phyloP scores from a whole-genome alignment of 2,329 filamentous ascomycete species.

The Alternaria brassicicola region DNA sequence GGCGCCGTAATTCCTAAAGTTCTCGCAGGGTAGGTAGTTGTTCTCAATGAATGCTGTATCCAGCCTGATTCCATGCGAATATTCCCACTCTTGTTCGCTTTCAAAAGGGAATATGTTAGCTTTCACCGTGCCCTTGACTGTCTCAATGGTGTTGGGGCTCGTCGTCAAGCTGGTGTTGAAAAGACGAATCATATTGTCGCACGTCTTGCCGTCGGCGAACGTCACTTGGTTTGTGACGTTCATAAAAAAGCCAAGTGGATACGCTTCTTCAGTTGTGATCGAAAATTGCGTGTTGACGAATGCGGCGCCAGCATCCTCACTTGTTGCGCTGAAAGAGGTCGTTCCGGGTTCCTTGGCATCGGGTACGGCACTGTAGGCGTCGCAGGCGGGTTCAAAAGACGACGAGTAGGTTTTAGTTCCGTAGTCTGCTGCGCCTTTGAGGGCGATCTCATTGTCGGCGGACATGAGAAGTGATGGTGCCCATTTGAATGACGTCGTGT shows the following conservation, averaged over 20 bases:
- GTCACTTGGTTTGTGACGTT: slow-evolving; percentile 63
- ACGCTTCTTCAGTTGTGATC: slow-evolving; percentile 27
- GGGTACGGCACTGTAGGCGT: slow-evolving; percentile 53
- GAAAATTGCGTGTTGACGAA: slow-evolving; percentile 28
- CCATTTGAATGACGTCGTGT: slow-evolving; percentile 60
- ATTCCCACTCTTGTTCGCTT: slow-evolving; percentile 34
- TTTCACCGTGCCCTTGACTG: slow-evolving; percentile 43
- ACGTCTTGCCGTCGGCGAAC: slow-evolving; percentile 51
- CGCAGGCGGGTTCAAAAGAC: slow-evolving; percentile 55
- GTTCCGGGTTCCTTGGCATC: slow-evolving; percentile 31
- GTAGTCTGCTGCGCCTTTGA: slow-evolving; percentile 56
- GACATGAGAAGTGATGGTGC: slow-evolving; percentile 57
- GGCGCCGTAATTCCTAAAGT: slow-evolving; percentile 36
- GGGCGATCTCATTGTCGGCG: slow-evolving; percentile 50
- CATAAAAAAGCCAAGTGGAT: slow-evolving; percentile 53
- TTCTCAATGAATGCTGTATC: slow-evolving; percentile 52
- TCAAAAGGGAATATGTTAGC: slow-evolving; percentile 40
- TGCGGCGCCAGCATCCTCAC: slow-evolving; percentile 23
- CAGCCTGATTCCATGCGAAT: slow-evolving; percentile 45
- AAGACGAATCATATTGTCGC: slow-evolving; percentile 54
- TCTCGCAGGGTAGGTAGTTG: slow-evolving; percentile 44
- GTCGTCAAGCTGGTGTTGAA: slow-evolving; percentile 56
- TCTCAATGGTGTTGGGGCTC: slow-evolving; percentile 38
- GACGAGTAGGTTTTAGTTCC: slow-evolving; percentile 54
- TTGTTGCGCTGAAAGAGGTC: slow-evolving; percentile 29